Percentiles rank a stretch among this genome's conserved stretches.
Evolutionary conservation across 1,139 yeast genomes (phyloP).

Genomic region (Kluyveromyces marxianus): DNA sequence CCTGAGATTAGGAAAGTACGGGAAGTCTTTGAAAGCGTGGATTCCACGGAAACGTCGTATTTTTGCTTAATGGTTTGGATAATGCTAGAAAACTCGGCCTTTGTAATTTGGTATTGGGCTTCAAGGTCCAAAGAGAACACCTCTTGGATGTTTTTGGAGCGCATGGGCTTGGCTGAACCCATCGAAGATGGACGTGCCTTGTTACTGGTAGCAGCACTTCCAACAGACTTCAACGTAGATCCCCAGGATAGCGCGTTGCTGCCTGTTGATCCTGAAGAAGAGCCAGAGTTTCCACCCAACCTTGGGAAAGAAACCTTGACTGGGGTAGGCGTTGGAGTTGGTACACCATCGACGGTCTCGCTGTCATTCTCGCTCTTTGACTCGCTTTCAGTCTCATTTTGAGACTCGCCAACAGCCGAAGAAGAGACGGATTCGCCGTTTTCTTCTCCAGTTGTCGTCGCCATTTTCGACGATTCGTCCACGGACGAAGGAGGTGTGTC

Average conservation of each 20-base stretch:
- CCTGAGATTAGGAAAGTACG: slow-evolving; percentile 87
- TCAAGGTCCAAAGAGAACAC: slow-evolving; percentile 64
- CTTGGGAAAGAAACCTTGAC: slow-evolving; percentile 63
- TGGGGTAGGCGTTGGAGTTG: slow-evolving; percentile 13
- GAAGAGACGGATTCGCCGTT: slow-evolving; percentile 4
- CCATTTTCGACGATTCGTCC: slow-evolving; percentile 7
- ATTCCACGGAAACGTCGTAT: slow-evolving; percentile 67
- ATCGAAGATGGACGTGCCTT: slow-evolving; percentile 4
- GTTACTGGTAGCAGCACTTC: not conserved
- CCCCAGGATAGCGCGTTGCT: slow-evolving; percentile 13
- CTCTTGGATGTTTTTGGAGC: slow-evolving; percentile 53
- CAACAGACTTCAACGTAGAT: slow-evolving; percentile 5
- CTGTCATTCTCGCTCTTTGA: slow-evolving; percentile 7
- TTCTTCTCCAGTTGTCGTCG: slow-evolving; percentile 4
- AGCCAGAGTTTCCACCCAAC: slow-evolving; percentile 38
- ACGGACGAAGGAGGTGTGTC: slow-evolving; percentile 19
- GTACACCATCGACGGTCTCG: slow-evolving; percentile 3
- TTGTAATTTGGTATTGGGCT: slow-evolving; percentile 56
- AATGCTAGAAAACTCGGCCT: slow-evolving; percentile 59
- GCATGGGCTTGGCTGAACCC: slow-evolving; percentile 26
- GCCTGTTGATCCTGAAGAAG: slow-evolving; percentile 11
- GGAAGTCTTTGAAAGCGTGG: slow-evolving; percentile 69
- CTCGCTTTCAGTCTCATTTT: too few relatives aligned
- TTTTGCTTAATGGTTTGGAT: slow-evolving; percentile 54
- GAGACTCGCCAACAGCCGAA: too few relatives aligned